Base-by-base conservation (phyloP, 371 early-diverging fungal genomes). In the Zancudomyces culisetae region DNA sequence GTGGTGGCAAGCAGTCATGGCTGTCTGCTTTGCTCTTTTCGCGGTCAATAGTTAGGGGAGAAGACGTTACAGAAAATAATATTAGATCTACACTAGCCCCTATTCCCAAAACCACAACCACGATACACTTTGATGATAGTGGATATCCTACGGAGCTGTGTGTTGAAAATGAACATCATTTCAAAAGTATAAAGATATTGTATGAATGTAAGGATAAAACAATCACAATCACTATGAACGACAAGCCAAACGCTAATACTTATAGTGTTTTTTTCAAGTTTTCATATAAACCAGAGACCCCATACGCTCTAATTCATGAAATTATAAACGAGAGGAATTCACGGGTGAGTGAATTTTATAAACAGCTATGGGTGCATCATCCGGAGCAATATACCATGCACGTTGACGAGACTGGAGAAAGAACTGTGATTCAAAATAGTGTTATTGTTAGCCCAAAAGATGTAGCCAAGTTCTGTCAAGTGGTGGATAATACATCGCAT, bases 331-430 rank as follows among this genome's bases (percentile, higher is more conserved):
- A 85, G 21, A 85, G 91, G 54, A 90, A 88, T 61, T 83, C 85
- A 53, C 79, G 92, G 53, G 88, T 94, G 71, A 89, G 87, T 68
- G 72, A 77, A 48, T 94, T 94, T 68, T 94, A 94, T 70, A 79
- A 77, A 54, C 75, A 78, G 57, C 75, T 92, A 42, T 93, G 94
- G 92, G 78, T 83, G 57, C 35, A 71, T 70, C 42, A 70, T 75
- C 42, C 49, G 3, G 22, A 3, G 47, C 20, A 26, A 2, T 48
- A 18, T 18, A 24, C n/a, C 8, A 10, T 23, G n/a, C 2, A 48
- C 13, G 18, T 48, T 8, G 27, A 19, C 4, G 21, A 13, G 18
- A 8, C 3, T 48, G 18, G 18, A 26, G 8, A 19, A 6, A 6
- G 20, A 3, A 26, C 24, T 23, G 27, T 28, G 15, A 3, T 10